Percentiles rank a stretch among this genome's conserved stretches.
These are phyloP conservation scores for Rhododendron ovatum DNA, from an alignment of 148 eudicot genomes.

Conservation along the genomic window DNA sequence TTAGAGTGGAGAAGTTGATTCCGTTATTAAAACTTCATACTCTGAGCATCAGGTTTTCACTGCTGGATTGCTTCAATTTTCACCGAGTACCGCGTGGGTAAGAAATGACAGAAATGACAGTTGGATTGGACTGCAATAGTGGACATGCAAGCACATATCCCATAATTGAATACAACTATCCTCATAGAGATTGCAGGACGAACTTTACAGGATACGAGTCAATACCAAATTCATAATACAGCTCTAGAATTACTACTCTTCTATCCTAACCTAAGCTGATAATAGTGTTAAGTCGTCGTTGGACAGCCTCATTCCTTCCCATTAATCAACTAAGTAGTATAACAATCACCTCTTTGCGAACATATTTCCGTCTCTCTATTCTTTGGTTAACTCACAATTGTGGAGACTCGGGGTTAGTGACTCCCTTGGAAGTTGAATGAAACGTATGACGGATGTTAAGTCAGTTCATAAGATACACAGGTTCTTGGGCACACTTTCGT, in stretches of 20 bases:
- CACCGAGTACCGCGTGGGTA: not conserved
- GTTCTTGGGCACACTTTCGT: not conserved
- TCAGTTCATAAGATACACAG: not conserved
- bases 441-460: not conserved
- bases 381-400: not conserved
- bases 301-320: not conserved
- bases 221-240: not conserved
- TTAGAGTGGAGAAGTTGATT: not conserved
- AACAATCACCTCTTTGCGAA: not conserved
- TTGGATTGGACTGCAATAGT: not conserved
- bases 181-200: too few relatives aligned
- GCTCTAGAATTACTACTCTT: not conserved
- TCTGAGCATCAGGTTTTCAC: not conserved
- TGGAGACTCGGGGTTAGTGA: not conserved
- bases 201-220: not conserved
- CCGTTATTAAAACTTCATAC: not conserved
- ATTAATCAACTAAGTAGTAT: too few relatives aligned
- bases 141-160: not conserved
- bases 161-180: not conserved
- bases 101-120: too few relatives aligned
- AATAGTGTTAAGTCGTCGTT: not conserved
- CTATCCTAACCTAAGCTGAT: not conserved
- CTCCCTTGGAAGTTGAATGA: not conserved
- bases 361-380: not conserved
- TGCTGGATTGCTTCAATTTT: not conserved